Evolutionary conservation across 257 asterid species (phyloP), one percentile per base, ranked within the genome.

Genomic region (Primulina eburnea): DNA sequence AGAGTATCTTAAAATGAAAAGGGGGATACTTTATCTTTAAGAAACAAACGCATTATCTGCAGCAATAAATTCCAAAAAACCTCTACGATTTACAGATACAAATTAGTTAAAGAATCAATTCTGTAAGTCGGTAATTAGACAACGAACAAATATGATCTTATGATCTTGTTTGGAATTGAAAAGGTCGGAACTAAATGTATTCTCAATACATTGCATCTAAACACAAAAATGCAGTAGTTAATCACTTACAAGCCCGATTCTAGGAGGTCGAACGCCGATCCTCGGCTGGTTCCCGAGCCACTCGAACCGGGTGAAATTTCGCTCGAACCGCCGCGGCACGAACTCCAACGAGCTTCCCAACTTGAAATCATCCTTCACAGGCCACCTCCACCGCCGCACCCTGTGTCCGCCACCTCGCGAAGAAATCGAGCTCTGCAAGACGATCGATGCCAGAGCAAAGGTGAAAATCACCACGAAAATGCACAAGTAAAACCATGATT

Each of bases 361-460:
- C 86, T 86, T 82, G 85, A 90, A 71, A 70, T 84, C 95, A 28
- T 87, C 89, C 70, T 87, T 84, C 43, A 78, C 86, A 28, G 89
- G 80, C 96, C 95, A 92, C 68, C 85, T 84, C 97, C 89, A 85
- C 72, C 83, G 80, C 66, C 83, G 79, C 83, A 80, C 81, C 62
- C 84, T 75, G 40, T 85, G 91, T 17, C 84, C 83, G 21, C 79
- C 81, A 65, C 81, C 86, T n/a, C 88, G 85, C 63, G 87, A 69
- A 86, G 81, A 82, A 80, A 90, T 90, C 73, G 97, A 84, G 85
- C 89, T 93, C 90, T 93, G 98, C 75, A 93, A 69, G 76, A 87
- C 87, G 84, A 90, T 67, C n/a, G 98, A 88, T 17, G 96, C 97
- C 68, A 90, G 59, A 10, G 86, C 87, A 55, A 93, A 90, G 65